Evolutionary conservation across 2,329 filamentous ascomycete genomes (phyloP).

Genomic region (Corynespora cassiicola): DNA sequence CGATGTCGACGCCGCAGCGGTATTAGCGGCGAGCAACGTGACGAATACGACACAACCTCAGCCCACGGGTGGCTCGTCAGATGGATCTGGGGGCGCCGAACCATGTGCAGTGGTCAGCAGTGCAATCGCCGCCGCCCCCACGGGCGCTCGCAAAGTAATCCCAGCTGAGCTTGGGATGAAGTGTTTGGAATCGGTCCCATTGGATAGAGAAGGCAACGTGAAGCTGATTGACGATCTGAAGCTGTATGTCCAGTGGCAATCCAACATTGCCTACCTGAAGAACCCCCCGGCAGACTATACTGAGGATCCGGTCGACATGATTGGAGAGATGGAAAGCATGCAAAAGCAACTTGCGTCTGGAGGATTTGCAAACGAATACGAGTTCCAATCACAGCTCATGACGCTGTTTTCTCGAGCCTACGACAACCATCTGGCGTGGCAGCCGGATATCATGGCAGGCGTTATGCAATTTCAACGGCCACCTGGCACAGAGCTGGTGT

Average conservation of each 20-base stretch:
- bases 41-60: conserved; percentile 19
- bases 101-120: conserved; percentile 41
- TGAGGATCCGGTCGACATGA: conserved; percentile 46
- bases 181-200: conserved; percentile 46
- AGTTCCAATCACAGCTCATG: conserved; percentile 47
- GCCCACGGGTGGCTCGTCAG: conserved; percentile 19
- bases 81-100: conserved; percentile 23
- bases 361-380: conserved; percentile 47
- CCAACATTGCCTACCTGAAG: conserved; percentile 47
- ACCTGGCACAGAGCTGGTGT: conserved; percentile 37
- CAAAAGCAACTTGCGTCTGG: conserved; percentile 32
- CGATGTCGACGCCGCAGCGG: conserved; percentile 18
- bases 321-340: conserved; percentile 45
- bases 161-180: conserved; percentile 41
- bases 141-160: conserved; percentile 32
- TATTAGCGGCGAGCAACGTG: conserved; percentile 21
- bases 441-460: conserved; percentile 43
- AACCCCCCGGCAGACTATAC: conserved; percentile 44
- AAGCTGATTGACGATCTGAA: conserved; percentile 43
- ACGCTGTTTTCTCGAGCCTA: conserved; percentile 44
- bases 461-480: conserved; percentile 46
- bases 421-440: conserved; percentile 50
- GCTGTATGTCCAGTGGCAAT: conserved; percentile 47
- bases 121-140: conserved; percentile 30
- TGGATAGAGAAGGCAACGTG: conserved; percentile 40